A percentile compares a stretch with the other conserved stretches of the same genome.
Conservation (phyloP, 169 alveolate species). For the Cryptosporidium sp. region DNA sequence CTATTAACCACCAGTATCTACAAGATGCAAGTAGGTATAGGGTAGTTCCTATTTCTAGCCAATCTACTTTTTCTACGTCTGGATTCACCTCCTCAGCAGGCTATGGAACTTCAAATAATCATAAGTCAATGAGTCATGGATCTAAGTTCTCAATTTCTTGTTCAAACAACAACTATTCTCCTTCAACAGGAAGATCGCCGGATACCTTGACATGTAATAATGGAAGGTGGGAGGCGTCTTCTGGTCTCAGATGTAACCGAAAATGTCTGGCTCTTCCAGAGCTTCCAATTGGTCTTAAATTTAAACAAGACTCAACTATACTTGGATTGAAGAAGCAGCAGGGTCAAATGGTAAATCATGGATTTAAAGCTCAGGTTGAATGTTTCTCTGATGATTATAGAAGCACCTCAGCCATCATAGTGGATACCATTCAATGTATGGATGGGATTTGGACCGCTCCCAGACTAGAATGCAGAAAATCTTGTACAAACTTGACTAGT, state of each 20-base stretch:
- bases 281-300: conserved; percentile 15
- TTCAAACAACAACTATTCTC: conserved; percentile 13
- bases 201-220: conserved; percentile 51
- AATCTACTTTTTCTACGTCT: neutral
- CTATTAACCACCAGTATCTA: conserved; percentile 27
- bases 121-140: conserved; percentile 36
- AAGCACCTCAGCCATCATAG: conserved; percentile 27
- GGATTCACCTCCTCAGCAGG: neutral
- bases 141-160: conserved; percentile 45
- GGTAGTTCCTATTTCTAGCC: neutral
- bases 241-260: conserved; percentile 35
- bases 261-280: neutral
- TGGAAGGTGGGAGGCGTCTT: conserved; percentile 71
- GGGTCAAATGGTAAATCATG: conserved; percentile 11
- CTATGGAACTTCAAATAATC: neutral
- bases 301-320: neutral
- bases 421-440: conserved; percentile 26
- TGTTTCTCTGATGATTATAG: conserved; percentile 32
- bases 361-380: conserved; percentile 19
- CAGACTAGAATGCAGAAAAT: conserved; percentile 27
- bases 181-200: conserved; percentile 63
- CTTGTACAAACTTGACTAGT: conserved; percentile 23
- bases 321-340: neutral
- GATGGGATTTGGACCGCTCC: conserved; percentile 63
- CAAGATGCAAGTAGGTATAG: conserved; percentile 44